These are phyloP conservation scores for Plenodomus tracheiphilus DNA, from an alignment of 2,329 filamentous ascomycete species.

Conservation along the genomic window DNA sequence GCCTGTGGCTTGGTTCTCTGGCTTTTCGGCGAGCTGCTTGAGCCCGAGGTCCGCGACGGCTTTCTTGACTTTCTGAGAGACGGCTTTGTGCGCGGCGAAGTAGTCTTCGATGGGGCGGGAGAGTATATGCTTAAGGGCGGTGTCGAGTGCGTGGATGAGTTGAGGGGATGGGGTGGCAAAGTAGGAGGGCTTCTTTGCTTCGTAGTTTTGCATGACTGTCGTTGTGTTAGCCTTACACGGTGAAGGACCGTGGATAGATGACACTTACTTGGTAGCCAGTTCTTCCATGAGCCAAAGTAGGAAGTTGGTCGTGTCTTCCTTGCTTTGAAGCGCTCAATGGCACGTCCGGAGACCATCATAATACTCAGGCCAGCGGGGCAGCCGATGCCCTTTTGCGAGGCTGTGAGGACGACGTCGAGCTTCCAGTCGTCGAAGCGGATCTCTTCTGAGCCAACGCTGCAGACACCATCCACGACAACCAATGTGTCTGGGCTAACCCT, in stretches of 20 bases:
- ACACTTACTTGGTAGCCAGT: constrained; percentile 82
- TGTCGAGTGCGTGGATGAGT: constrained; percentile 89
- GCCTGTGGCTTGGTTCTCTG: constrained; percentile 89
- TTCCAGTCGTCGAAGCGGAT: constrained; percentile 95
- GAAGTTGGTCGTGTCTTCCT: constrained; percentile 80
- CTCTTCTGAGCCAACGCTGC: constrained; percentile 94
- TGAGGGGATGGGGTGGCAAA: constrained; percentile 97
- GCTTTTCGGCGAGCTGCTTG: constrained; percentile 81
- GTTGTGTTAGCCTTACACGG: constrained; percentile 17
- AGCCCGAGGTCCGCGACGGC: constrained; percentile 79
- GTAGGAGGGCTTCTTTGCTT: constrained; percentile 95
- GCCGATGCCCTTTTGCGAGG: constrained; percentile 95
- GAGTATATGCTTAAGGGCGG: constrained; percentile 82
- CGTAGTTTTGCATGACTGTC: constrained; percentile 96
- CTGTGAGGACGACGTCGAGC: constrained; percentile 89
- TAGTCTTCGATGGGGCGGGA: constrained; percentile 77
- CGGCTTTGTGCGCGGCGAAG: constrained; percentile 78
- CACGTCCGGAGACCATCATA: constrained; percentile 87
- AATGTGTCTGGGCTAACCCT: constrained; percentile 88
- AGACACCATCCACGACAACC: constrained; percentile 92
- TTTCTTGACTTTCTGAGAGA: constrained; percentile 85
- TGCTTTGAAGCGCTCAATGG: constrained; percentile 77
- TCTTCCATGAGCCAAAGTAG: constrained; percentile 96
- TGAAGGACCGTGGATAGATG: neutral
- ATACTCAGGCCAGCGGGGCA: constrained; percentile 93